Evolutionary conservation across 768 basidiomycete species (phyloP), one percentile per base, ranked within the genome.

Genomic region (Tylopilus vinaceipallidus): DNA sequence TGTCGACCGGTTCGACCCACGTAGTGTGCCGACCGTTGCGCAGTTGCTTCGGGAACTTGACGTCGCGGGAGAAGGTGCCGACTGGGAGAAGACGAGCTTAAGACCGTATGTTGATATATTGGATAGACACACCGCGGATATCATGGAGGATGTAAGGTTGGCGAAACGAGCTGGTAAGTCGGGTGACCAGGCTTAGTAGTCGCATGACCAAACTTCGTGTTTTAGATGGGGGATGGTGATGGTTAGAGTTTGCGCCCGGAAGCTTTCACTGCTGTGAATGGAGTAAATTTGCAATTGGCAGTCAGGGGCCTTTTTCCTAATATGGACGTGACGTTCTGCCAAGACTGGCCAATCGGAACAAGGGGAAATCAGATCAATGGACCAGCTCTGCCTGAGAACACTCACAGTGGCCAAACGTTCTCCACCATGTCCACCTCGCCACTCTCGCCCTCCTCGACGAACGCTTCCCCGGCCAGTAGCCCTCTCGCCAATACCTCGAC

Each of bases 51-150:
- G 73, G 35, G 93, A 99, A 67, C 73, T 98, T 41, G 85, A 95
- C 57, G 64, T 63, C 7, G 57, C 71, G 6, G 70, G 64, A 22
- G 75, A 78, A 52, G 78, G 78, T 55, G 75, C 81, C 82, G 88
- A 88, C 59, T 97, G 92, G 88, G 82, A 88, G 56, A 79, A 81
- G 48, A 98, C 97, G 14, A 89, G 89, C 5, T 69, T 99, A 51
- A 88, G 82, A 62, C 87, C 87, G 19, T 98, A 95, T 59, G 83
- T 99, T 35, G 88, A 95, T 38, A 81, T 97, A 74, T 69, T 98
- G 55, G 90, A 98, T 52, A 77, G 77, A 61, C 91, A 98, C 64
- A 50, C 70, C 60, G 9, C 64, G 63, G 33, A 50, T 20, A 52
- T 68, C 29, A 57, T 68, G 57, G 66, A 68, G 35, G 66, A 70